Base-by-base conservation (phyloP, 257 asterid species). In the Solanum ahanhuiri region DNA sequence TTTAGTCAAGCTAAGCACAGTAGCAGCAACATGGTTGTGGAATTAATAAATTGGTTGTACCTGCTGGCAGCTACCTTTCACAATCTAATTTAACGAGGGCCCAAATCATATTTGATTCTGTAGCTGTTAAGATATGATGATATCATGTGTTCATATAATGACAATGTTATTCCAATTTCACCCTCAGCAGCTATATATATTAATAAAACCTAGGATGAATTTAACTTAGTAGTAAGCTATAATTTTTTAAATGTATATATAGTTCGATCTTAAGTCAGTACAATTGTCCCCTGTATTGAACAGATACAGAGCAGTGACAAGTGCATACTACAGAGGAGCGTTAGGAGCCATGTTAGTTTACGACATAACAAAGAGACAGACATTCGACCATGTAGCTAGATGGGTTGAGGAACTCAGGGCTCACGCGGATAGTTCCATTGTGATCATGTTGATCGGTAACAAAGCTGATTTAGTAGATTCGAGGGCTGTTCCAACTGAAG, bases 271-370 rank as follows among this genome's bases (percentile, higher is more conserved):
- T 11, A 41, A 76, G n/a, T 2, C 83, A 41, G 23, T 12, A 45
- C 1, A 43, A 69, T 54, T 23, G 58, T 28, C 22, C 63, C 41
- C 69, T 30, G 58, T 81, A 63, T 7, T 83, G 33, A 89, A 86
- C 93, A 94, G 98, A 85, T 94, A 94, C 63, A 91, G 98, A 86
- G 98, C 98, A 71, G 96, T 94, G 75, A 94, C 98, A 15, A 94
- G 96, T 90, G 98, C 98, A 83, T 94, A 94, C 81, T 94, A 94
- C 90, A 90, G 98, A 86, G 98, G 98, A 10, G 96, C 98, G 2
- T 93, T 94, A 7, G 98, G 98, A 81, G 96, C 98, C 11, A 93
- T 94, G 98, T 85, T 94, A 91, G 96, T 93, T 37, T 94, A 93
- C 48, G 98, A 94, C 89, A 88, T 94, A 87, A 94, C 98, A 25